These are phyloP conservation scores for Pseudodiploospora longispora DNA, from an alignment of 2,329 filamentous ascomycete species.

Conservation along the genomic window DNA sequence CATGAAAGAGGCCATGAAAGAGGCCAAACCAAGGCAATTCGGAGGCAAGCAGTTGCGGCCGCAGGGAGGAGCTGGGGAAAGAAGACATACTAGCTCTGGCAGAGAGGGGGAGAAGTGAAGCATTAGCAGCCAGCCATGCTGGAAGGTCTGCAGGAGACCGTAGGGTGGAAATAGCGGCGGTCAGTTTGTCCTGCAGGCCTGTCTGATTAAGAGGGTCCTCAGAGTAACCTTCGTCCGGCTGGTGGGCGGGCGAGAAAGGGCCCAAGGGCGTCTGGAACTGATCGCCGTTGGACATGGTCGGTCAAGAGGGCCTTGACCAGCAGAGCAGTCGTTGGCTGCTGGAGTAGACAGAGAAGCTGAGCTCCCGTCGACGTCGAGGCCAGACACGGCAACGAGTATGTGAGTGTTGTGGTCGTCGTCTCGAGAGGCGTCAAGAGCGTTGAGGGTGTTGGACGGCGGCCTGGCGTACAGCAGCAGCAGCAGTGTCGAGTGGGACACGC, in stretches of 20 bases:
- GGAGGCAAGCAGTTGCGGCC: constrained; percentile 8
- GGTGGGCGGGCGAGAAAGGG: constrained; percentile 15
- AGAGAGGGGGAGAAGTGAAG: constrained; percentile 39
- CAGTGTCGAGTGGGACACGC: too few relatives aligned
- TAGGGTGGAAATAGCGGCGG: constrained; percentile 25
- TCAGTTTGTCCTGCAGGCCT: constrained; percentile 18
- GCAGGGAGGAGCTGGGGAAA: not conserved
- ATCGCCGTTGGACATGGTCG: constrained; percentile 21
- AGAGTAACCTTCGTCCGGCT: constrained; percentile 81
- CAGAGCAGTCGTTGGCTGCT: too few relatives aligned
- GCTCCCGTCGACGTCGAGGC: too few relatives aligned
- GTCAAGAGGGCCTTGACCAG: too few relatives aligned
- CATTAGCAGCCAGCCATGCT: constrained; percentile 41
- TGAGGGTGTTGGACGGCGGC: too few relatives aligned
- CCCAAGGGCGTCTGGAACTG: constrained; percentile 8
- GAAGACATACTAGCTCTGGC: constrained; percentile 40
- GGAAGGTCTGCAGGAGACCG: constrained; percentile 37
- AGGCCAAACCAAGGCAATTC: not conserved
- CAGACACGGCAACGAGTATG: too few relatives aligned
- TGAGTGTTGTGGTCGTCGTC: too few relatives aligned
- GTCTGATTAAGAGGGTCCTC: constrained; percentile 57
- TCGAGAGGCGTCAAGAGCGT: too few relatives aligned
- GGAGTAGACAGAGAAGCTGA: too few relatives aligned
- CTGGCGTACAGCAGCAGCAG: too few relatives aligned
- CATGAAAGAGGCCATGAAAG: too few relatives aligned